Conservation (phyloP, 345 rosid species). For the Eucalyptus regnans region DNA sequence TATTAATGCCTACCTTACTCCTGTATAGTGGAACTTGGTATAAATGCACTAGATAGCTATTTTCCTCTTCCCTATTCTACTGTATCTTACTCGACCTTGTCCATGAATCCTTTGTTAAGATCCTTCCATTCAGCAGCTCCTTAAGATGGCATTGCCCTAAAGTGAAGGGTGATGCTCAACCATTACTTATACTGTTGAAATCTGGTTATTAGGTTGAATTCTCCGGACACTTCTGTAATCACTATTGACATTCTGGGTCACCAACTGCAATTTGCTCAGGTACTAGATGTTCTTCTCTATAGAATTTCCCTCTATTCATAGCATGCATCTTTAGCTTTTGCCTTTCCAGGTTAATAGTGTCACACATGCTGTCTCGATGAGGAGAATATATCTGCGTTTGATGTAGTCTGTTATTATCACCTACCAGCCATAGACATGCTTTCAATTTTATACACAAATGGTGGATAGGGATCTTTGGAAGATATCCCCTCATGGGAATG, state of each 20-base stretch:
- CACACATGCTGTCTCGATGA: background rate
- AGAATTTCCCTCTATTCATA: background rate
- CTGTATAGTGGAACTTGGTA: background rate
- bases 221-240: conserved; percentile 62
- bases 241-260: conserved; percentile 66
- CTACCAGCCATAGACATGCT: background rate
- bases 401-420: background rate
- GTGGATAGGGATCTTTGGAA: background rate
- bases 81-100: background rate
- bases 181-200: background rate
- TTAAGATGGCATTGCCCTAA: background rate
- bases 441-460: background rate
- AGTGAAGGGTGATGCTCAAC: background rate
- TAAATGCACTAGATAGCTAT: background rate
- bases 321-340: background rate
- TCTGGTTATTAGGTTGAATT: conserved; percentile 43
- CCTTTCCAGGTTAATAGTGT: background rate
- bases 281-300: background rate
- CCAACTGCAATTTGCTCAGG: conserved; percentile 77
- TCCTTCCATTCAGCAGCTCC: background rate
- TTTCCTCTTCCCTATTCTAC: background rate
- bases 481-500: background rate
- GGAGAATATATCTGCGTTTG: background rate
- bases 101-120: background rate
- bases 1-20: background rate